A percentile compares a stretch with the other conserved stretches of the same genome.
Conservation (phyloP, 495 filamentous ascomycete species). For the Choiromyces venosus region DNA sequence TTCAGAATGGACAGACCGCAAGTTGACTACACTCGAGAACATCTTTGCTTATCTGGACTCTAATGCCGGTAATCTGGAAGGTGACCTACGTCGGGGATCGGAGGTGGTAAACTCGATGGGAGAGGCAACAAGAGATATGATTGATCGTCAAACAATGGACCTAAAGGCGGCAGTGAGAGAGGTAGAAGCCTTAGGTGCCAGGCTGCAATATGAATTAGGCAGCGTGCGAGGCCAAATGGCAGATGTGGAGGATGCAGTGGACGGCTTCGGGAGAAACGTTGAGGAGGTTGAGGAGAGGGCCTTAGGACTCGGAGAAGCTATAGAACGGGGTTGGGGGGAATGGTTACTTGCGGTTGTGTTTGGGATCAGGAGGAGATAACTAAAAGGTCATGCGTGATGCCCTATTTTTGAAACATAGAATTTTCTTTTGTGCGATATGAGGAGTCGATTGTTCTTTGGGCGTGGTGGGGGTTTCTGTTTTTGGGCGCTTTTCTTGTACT, state of each 20-base stretch:
- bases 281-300: slow-evolving; percentile 69
- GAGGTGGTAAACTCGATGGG: slow-evolving; percentile 60
- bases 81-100: slow-evolving; percentile 60
- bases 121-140: slow-evolving; percentile 59
- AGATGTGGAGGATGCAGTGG: slow-evolving; percentile 79
- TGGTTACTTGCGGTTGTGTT: slow-evolving; percentile 48
- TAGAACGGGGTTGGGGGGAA: slow-evolving; percentile 56
- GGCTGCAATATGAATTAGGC: slow-evolving; percentile 89
- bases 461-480: background rate
- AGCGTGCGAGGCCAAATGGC: slow-evolving; percentile 73
- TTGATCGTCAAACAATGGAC: slow-evolving; percentile 60
- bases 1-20: slow-evolving; percentile 58
- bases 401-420: background rate
- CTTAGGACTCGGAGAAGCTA: slow-evolving; percentile 57
- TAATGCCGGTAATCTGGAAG: slow-evolving; percentile 61
- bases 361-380: slow-evolving; percentile 16
- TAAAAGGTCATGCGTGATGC: background rate
- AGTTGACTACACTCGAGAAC: slow-evolving; percentile 57
- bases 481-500: background rate
- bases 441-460: background rate
- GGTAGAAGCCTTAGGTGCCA: slow-evolving; percentile 74
- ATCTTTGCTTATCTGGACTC: slow-evolving; percentile 57
- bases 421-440: background rate
- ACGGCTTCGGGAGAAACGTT: slow-evolving; percentile 76
- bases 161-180: slow-evolving; percentile 72